A percentile compares a stretch with the other conserved stretches of the same genome.
These are phyloP conservation scores for Cupressus sempervirens DNA, from an alignment of 75 land plant genomes.

Conservation along the genomic window DNA sequence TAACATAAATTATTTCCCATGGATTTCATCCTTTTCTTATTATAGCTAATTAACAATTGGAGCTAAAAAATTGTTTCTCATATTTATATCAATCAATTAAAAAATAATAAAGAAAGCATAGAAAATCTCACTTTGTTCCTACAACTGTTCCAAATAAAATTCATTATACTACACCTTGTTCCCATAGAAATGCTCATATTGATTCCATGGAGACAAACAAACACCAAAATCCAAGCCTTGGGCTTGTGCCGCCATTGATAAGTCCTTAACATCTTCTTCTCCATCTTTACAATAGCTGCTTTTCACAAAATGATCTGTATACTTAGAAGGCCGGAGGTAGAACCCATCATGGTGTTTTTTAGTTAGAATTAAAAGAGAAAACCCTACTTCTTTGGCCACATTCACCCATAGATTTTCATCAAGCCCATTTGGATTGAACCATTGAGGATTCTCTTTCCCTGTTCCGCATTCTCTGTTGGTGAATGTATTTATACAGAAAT, in stretches of 20 bases:
- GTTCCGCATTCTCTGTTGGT: conserved; percentile 83
- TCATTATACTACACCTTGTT: conserved; percentile 68
- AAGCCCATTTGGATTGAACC: conserved; percentile 66
- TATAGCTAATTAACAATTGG: too few species aligned
- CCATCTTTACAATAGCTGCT: conserved; percentile 69
- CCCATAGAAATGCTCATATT: conserved; percentile 83
- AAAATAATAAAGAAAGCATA: conserved; percentile 29
- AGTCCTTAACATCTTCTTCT: conserved; percentile 67
- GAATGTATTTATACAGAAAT: conserved; percentile 93
- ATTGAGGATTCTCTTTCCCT: conserved; percentile 62
- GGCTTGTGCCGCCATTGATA: conserved; percentile 51
- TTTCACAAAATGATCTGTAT: conserved; percentile 67
- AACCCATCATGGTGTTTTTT: conserved; percentile 96
- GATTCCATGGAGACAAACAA: conserved; percentile 95
- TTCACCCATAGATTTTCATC: conserved; percentile 69
- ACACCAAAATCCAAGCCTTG: conserved; percentile 70
- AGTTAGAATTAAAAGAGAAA: conserved; percentile 71
- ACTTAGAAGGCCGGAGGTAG: conserved; percentile 89
- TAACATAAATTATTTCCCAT: too few species aligned
- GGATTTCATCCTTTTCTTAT: too few species aligned
- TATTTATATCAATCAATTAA: too few species aligned
- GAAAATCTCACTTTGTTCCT: conserved; percentile 53
- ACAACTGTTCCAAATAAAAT: conserved; percentile 74
- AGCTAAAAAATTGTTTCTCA: neutral
- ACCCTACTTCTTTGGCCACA: conserved; percentile 50